Evolutionary conservation across 2,329 filamentous ascomycete genomes (phyloP).

Genomic region (Penicillium italicum): DNA sequence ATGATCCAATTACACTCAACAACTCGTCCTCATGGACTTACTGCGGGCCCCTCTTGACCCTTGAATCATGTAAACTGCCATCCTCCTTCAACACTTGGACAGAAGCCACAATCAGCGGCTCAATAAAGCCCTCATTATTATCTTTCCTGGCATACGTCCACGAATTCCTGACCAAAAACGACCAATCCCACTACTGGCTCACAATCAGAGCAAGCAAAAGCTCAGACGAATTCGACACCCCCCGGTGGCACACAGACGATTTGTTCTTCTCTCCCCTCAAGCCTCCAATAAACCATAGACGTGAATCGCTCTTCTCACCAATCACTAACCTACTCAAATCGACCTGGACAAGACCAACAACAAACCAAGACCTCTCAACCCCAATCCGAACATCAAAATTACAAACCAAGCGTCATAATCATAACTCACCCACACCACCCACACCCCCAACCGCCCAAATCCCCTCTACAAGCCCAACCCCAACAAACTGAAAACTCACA

Average conservation of each 20-base stretch:
- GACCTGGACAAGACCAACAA: not conserved
- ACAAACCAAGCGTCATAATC: not conserved
- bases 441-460: slow-evolving; percentile 1
- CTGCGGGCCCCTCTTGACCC: slow-evolving; percentile 41
- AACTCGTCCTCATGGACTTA: slow-evolving; percentile 44
- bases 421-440: not conserved
- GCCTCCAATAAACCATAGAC: slow-evolving; percentile 12
- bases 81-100: slow-evolving; percentile 42
- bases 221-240: slow-evolving; percentile 44
- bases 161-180: slow-evolving; percentile 34
- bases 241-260: slow-evolving; percentile 52
- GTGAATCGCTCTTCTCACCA: not conserved
- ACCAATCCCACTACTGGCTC: slow-evolving; percentile 46
- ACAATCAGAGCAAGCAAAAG: slow-evolving; percentile 48
- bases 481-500: slow-evolving; percentile 51
- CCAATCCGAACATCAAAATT: not conserved
- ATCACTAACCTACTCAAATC: not conserved
- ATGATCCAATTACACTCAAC: slow-evolving; percentile 17
- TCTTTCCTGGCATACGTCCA: slow-evolving; percentile 44
- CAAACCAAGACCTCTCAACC: not conserved
- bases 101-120: slow-evolving; percentile 31
- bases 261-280: slow-evolving; percentile 40
- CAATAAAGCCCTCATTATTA: slow-evolving; percentile 36
- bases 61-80: slow-evolving; percentile 28
- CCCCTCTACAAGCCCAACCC: slow-evolving; percentile 13